Base-by-base conservation (phyloP, 768 basidiomycete genomes). In the Trametes cingulata region DNA sequence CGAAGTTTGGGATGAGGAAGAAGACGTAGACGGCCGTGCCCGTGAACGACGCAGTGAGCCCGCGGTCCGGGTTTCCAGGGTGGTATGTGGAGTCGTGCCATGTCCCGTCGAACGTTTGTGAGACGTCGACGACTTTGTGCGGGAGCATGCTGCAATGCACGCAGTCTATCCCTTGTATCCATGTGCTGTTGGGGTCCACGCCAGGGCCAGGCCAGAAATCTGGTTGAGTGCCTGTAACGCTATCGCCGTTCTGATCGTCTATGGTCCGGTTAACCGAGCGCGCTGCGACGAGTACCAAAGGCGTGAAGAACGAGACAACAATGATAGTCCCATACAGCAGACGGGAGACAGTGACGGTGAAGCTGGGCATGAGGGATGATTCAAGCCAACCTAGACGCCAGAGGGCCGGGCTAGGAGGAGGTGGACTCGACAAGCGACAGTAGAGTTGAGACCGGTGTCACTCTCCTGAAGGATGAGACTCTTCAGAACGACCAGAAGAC, bases 71-170 rank as follows among this genome's bases (percentile, higher is more conserved):
- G 4, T 41, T 27, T 1, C 29, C 47, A 2, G 60, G 41, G 9
- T 19, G 41, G 9, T 48, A 49, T n/a, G 63, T 65, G 7, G 48
- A 14, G 24, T 61, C 63, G 24, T 65, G 63, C 63, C 63, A 65
- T 15, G 63, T 53, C 7, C 43, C 35, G 48, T 61, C 52, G 56
- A 58, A 65, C 9, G 24, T 29, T 8, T 46, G 45, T 6, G n/a
- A 22, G 6, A 29, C 19, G 15, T 52, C 41, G 1, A 55, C 39
- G 7, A 41, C 29, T 10, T 33, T 8, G 15, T 14, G 15, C 1
- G 58, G 58, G 4, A 25, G 8, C 12, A 59, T 47, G 24, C 27
- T 14, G 43, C 58, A 59, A 14, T 6, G 13, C 12, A n/a, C 10
- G 20, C 58, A 59, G 19, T 14, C 2, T 5, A 36, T 12, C 5